Percentiles rank a stretch among this genome's conserved stretches.
Evolutionary conservation across 78 protist genomes (phyloP).

Genomic region (Creolimax fragrantissima): DNA sequence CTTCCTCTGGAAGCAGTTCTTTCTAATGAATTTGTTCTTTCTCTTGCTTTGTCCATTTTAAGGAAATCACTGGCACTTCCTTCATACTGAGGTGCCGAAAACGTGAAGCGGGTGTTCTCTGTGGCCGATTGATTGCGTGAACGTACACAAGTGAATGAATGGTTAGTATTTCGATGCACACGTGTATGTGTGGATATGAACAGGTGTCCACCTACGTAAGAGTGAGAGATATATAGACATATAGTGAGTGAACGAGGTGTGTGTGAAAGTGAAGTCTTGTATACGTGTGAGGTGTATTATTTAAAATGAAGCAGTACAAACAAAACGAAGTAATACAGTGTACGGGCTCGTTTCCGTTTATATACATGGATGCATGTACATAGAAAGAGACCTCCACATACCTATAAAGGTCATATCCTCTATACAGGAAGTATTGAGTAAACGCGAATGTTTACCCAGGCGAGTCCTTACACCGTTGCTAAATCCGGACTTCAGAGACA

Average conservation of each 20-base stretch:
- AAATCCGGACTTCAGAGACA: not conserved
- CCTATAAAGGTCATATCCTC: not conserved
- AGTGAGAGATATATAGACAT: not conserved
- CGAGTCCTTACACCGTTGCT: constrained; percentile 1
- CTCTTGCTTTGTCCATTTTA: not conserved
- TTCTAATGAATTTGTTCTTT: not conserved
- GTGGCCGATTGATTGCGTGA: not conserved
- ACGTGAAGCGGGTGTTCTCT: not conserved
- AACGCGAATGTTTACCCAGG: not conserved
- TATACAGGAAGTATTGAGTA: constrained; percentile 10
- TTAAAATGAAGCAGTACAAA: no score
- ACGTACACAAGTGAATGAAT: not conserved
- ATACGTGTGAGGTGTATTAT: no score
- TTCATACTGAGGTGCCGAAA: not conserved
- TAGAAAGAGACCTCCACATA: not conserved
- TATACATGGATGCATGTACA: not conserved
- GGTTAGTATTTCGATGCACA: not conserved
- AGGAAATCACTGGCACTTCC: not conserved
- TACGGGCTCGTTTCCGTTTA: no score
- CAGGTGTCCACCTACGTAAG: not conserved
- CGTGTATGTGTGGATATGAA: not conserved
- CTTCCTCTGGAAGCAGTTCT: no score
- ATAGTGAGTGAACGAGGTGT: no score
- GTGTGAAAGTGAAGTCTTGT: no score
- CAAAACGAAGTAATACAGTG: no score